These are phyloP conservation scores for Aspergillus diversus DNA, from an alignment of 495 filamentous ascomycete genomes.

Conservation along the genomic window DNA sequence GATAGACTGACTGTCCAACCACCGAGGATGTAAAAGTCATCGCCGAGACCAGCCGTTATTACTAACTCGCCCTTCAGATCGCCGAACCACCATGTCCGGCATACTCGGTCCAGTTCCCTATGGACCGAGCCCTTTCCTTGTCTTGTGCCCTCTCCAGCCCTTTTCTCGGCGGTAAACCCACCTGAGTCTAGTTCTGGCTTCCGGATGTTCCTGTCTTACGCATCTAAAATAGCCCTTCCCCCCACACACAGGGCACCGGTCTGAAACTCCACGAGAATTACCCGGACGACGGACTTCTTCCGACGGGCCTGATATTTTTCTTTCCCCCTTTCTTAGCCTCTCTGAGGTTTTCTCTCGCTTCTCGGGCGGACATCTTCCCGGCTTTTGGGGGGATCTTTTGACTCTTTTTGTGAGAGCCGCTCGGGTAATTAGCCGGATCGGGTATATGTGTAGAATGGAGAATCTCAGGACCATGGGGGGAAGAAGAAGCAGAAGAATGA, in stretches of 20 bases:
- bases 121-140: too few relatives aligned
- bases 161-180: too few relatives aligned
- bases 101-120: too few relatives aligned
- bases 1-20: not conserved
- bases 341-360: not conserved
- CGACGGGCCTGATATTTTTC: not conserved
- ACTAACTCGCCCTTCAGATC: not conserved
- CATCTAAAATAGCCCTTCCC: not conserved
- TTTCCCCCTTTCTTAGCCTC: not conserved
- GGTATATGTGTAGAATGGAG: not conserved
- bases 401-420: not conserved
- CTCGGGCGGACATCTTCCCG: not conserved
- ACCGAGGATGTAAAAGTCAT: constrained; percentile 11
- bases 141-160: too few relatives aligned
- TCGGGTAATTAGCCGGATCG: not conserved
- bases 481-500: not conserved
- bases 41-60: constrained; percentile 1
- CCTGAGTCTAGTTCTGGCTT: too few relatives aligned
- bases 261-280: constrained; percentile 2
- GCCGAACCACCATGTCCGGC: not conserved
- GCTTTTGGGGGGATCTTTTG: not conserved
- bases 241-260: not conserved
- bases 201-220: too few relatives aligned
- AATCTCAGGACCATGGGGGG: not conserved
- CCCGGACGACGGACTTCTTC: constrained; percentile 3